phyloP scores from a whole-genome alignment of 257 asterid species.

The Solanum infundibuliforme region DNA sequence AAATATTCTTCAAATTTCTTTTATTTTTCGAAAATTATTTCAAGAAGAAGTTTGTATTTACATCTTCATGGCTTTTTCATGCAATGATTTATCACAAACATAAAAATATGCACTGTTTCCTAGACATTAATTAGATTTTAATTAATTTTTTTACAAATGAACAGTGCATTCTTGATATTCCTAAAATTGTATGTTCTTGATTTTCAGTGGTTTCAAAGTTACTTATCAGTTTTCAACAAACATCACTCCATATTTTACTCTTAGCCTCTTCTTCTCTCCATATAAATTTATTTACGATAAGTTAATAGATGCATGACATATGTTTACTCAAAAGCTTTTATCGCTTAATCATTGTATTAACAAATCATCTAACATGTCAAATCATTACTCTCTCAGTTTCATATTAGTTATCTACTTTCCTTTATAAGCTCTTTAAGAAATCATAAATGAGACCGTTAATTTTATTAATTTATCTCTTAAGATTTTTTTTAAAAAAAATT shows the following conservation, averaged over 20 bases:
- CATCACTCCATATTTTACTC: constrained; percentile 21
- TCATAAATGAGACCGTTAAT: too few relatives aligned
- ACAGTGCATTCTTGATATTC: neutral
- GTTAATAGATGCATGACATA: neutral
- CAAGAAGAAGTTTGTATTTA: neutral
- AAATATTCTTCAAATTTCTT: neutral
- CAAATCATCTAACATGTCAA: neutral
- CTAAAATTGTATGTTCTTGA: neutral
- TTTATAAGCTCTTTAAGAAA: neutral
- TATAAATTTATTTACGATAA: neutral
- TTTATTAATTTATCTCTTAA: too few relatives aligned
- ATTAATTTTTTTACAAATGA: neutral
- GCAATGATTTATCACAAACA: neutral
- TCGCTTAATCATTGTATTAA: neutral
- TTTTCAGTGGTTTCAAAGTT: neutral
- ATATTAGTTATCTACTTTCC: neutral
- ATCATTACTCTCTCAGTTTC: neutral
- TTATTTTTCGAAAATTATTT: neutral
- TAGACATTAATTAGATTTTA: too few relatives aligned
- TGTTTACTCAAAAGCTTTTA: neutral
- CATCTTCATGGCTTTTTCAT: neutral
- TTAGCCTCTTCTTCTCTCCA: constrained; percentile 16
- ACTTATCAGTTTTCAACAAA: constrained; percentile 7
- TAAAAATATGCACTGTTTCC: neutral
- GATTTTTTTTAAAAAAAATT: too few relatives aligned